phyloP scores from a whole-genome alignment of 768 basidiomycete genomes.

The Mycena venus region DNA sequence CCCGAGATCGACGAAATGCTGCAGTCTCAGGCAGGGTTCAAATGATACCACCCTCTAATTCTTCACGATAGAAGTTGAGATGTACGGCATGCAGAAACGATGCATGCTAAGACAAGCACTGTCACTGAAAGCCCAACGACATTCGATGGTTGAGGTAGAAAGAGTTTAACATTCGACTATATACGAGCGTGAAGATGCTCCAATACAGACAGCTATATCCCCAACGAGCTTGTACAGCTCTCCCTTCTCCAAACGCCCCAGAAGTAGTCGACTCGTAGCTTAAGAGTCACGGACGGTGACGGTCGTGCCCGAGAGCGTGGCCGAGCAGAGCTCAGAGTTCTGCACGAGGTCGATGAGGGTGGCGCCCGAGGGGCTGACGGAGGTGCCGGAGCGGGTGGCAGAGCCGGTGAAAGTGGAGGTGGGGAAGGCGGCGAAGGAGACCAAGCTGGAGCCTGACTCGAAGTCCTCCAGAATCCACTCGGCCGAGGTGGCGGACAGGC shows the following conservation, averaged over 20 bases:
- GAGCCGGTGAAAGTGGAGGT: slow-evolving; percentile 27
- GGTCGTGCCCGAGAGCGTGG: slow-evolving; percentile 28
- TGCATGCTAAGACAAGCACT: not conserved
- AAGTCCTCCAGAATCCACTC: slow-evolving; percentile 35
- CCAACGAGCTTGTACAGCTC: slow-evolving; percentile 6
- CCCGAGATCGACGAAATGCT: slow-evolving; percentile 3
- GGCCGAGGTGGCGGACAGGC: slow-evolving; percentile 24
- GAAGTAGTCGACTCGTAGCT: slow-evolving; percentile 10
- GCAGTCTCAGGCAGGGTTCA: not conserved
- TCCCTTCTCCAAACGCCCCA: not conserved
- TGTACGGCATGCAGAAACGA: not conserved
- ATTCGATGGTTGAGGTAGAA: slow-evolving; percentile 19
- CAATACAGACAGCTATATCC: not conserved
- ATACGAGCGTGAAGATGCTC: slow-evolving; percentile 12
- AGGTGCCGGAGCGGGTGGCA: slow-evolving; percentile 21
- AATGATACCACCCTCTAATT: not conserved
- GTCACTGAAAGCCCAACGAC: not conserved
- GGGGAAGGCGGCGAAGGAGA: slow-evolving; percentile 27
- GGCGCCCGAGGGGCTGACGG: slow-evolving; percentile 19
- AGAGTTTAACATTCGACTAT: slow-evolving; percentile 15
- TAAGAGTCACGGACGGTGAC: slow-evolving; percentile 19
- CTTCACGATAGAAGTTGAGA: not conserved
- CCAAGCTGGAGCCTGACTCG: slow-evolving; percentile 22
- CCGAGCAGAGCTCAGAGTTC: slow-evolving; percentile 32
- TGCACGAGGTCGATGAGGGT: slow-evolving; percentile 30